Evolutionary conservation across 257 asterid genomes (phyloP), one percentile per base, ranked within the genome.

Genomic region (Primulina eburnea): DNA sequence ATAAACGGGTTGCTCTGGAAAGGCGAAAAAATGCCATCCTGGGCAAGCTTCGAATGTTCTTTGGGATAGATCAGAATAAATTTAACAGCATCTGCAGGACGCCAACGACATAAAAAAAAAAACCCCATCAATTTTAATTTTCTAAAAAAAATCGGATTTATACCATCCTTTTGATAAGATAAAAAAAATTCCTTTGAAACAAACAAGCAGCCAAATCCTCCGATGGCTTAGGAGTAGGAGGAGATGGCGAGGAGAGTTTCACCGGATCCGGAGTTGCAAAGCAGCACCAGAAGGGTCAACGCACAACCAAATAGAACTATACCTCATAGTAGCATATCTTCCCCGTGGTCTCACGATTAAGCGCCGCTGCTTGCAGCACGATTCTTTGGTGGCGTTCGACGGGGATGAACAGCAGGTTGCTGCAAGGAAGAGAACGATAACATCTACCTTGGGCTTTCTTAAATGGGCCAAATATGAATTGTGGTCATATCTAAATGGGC

Each of bases 1-100:
- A 59, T 32, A 79, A 57, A 68, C 38, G 71, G 69, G 79, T 75
- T 71, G 80, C 76, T 79, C 88, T 78, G 47, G 77, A 81, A 71
- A 75, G 77, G 55, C 89, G 81, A 57, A 86, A 86, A 30, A 88
- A 67, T 34, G 87, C 82, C 93, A 90, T 88, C 56, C 37, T 81
- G 75, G 9, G 32, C 2, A 33, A 75, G 65, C 38, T 53, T 1
- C 21, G 70, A 62, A 21, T 7, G 63, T 71, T 40, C n/a, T 21
- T 67, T 58, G 67, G 62, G 7, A 47, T 47, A 58, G 61, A 70
- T 56, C 76, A 79, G 29, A 65, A 57, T 18, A 69, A 70, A 66
- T 24, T 61, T 56, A 78, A 69, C 66, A 62, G 71, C 76, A 77
- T 74, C 82, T 78, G 82, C 72, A 18, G 60, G 33, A 72, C 34